Evolutionary conservation across 495 filamentous ascomycete genomes (phyloP).

Genomic region (Aspergillus bridgeri): DNA sequence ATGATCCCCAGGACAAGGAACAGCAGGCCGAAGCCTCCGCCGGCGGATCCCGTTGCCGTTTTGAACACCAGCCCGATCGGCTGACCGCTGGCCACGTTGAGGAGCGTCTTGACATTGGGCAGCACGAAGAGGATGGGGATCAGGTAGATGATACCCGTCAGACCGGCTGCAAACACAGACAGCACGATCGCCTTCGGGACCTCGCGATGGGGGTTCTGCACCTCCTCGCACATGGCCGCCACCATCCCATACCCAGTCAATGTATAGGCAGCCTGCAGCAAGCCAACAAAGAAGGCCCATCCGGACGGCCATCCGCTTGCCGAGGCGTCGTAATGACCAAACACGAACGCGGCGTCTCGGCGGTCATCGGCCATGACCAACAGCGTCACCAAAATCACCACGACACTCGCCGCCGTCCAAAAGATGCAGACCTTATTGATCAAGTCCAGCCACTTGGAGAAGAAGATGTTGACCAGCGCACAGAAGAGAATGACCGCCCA

Average conservation of each 20-base stretch:
- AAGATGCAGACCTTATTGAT: conserved; percentile 68
- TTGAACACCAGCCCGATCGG: conserved; percentile 36
- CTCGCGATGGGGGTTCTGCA: conserved; percentile 63
- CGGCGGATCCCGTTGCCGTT: conserved; percentile 33
- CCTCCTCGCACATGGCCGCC: conserved; percentile 63
- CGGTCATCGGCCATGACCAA: conserved; percentile 54
- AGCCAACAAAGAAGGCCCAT: conserved; percentile 59
- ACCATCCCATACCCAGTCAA: conserved; percentile 58
- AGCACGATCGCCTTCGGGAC: conserved; percentile 70
- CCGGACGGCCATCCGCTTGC: conserved; percentile 59
- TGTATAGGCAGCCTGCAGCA: conserved; percentile 59
- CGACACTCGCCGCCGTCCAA: conserved; percentile 59
- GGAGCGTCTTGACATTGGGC: conserved; percentile 52
- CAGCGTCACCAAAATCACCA: conserved; percentile 58
- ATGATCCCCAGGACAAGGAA: conserved; percentile 72
- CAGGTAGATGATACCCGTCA: conserved; percentile 68
- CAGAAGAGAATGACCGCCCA: conserved; percentile 61
- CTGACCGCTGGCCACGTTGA: conserved; percentile 57
- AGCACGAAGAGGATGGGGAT: conserved; percentile 63
- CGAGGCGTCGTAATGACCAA: conserved; percentile 58
- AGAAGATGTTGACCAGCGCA: conserved; percentile 56
- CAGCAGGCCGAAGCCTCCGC: conserved; percentile 67
- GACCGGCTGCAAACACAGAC: conserved; percentile 64
- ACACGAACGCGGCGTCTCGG: conserved; percentile 55
- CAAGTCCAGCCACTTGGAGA: conserved; percentile 53